Evolutionary conservation across 768 basidiomycete genomes (phyloP).

Genomic region (Lepiota venenata): DNA sequence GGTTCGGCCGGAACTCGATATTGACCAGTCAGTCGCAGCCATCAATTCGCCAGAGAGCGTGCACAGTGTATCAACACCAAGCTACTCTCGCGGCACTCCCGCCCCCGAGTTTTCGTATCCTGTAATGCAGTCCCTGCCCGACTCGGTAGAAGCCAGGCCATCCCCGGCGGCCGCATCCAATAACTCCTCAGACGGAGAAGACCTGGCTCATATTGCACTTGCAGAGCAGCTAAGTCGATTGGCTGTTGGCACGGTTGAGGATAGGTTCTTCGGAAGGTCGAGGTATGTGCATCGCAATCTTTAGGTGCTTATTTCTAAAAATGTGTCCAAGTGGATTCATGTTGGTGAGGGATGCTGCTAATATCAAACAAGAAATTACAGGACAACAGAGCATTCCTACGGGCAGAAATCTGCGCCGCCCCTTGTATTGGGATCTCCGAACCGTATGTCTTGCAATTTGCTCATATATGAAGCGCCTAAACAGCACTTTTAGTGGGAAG

Average conservation of each 20-base stretch:
- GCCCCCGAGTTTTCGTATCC: constrained; percentile 17
- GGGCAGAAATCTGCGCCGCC: constrained; percentile 20
- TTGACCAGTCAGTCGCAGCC: constrained; percentile 12
- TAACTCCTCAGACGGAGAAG: constrained; percentile 24
- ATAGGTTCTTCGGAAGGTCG: constrained; percentile 40
- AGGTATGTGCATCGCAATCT: constrained; percentile 19
- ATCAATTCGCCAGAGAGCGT: constrained; percentile 10
- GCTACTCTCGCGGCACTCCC: constrained; percentile 1
- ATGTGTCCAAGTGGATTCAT: constrained; percentile 33
- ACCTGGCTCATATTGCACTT: constrained; percentile 29
- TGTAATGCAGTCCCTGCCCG: constrained; percentile 12
- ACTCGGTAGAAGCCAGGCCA: constrained; percentile 10
- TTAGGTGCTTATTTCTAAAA: background rate
- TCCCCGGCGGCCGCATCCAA: constrained; percentile 12
- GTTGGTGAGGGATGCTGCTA: constrained; percentile 38
- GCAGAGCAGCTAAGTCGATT: constrained; percentile 28
- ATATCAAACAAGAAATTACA: constrained; percentile 38
- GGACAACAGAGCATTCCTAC: constrained; percentile 13
- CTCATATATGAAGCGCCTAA: background rate
- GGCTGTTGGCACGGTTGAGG: constrained; percentile 24
- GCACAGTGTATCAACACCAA: background rate
- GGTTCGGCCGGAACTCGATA: constrained; percentile 21
- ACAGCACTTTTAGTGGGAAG: constrained; percentile 34
- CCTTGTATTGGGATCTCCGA: constrained; percentile 26
- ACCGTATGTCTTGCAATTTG: constrained; percentile 18